Base-by-base conservation (phyloP, 2,329 filamentous ascomycete genomes). In the Cercospora nicotianae region DNA sequence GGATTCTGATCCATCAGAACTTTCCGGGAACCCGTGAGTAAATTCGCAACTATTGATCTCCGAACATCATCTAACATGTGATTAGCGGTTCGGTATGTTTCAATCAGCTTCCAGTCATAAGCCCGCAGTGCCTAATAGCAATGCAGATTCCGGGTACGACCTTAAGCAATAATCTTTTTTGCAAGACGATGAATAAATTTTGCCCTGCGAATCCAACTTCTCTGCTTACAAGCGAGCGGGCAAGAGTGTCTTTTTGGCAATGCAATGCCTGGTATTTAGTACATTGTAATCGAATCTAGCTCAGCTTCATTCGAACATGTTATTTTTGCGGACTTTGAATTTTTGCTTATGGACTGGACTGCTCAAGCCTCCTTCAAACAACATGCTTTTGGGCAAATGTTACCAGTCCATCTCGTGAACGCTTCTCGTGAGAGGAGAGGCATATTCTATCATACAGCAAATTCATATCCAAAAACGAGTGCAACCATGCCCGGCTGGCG, bases 11-110 rank as follows among this genome's bases (percentile, higher is more conserved):
- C 7, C 9, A n/a, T 16, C 13, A 61, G 59, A 45, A 45, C 6
- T 1, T 61, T 61, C 59, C 59, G 59, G 59, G 59, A 61, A 61
- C 59, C 59, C 59, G 30, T 31, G 23, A 48, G 42, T 48, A 48
- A 3, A 48, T 1, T 30, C 1, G 16, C 31, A 33, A 33, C 4
- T 4, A 3, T 33, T 33, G 10, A 7, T 9, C 3, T 6, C 57
- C 18, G 16, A 33, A 60, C 12, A 36, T 16, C n/a, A 12, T 39
- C 28, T 36, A 13, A 33, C 57, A 60, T 60, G 16, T 23, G 12
- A 6, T 31, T 20, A 33, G 28, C 28, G 23, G 55, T 33, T 59
- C 58, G 30, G 31, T 33, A 33, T 33, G 31, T 33, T 10, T 33
- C 31, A 10, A 4, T 33, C 31, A 33, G 10, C 9, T 12, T 4